Conservation (phyloP, 345 rosid species). For the Reutealis trisperma region DNA sequence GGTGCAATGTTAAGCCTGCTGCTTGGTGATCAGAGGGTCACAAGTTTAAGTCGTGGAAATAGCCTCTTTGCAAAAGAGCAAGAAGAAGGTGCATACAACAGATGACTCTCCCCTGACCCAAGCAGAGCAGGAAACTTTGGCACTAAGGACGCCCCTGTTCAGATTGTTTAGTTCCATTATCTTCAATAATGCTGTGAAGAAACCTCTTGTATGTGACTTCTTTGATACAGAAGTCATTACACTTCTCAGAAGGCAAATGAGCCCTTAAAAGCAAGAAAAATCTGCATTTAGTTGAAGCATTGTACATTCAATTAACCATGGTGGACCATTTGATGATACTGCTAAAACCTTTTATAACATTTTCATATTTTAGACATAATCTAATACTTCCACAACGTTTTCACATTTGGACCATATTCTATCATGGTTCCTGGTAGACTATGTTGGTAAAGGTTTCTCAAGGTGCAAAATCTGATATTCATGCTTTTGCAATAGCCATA, state of each 20-base stretch:
- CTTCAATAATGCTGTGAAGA: background rate
- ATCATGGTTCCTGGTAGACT: background rate
- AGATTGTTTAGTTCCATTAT: background rate
- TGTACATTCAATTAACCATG: background rate
- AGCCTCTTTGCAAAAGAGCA: too few relatives aligned
- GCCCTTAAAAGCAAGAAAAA: background rate
- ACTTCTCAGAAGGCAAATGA: background rate
- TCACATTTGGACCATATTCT: too few relatives aligned
- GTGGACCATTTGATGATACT: background rate
- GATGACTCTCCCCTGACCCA: too few relatives aligned
- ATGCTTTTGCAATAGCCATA: background rate
- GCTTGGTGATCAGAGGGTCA: too few relatives aligned
- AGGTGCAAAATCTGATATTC: background rate
- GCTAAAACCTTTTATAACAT: background rate
- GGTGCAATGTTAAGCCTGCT: background rate
- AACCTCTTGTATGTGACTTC: background rate
- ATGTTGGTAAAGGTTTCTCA: background rate
- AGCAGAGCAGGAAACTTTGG: too few relatives aligned
- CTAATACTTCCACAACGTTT: background rate
- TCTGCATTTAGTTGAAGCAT: background rate
- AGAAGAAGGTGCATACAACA: too few relatives aligned
- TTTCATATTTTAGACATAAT: background rate
- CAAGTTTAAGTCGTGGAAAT: too few relatives aligned
- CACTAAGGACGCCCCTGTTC: too few relatives aligned
- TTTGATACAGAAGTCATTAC: background rate